These are phyloP conservation scores for Erigeron canadensis DNA, from an alignment of 129 eudicot species.

Conservation along the genomic window DNA sequence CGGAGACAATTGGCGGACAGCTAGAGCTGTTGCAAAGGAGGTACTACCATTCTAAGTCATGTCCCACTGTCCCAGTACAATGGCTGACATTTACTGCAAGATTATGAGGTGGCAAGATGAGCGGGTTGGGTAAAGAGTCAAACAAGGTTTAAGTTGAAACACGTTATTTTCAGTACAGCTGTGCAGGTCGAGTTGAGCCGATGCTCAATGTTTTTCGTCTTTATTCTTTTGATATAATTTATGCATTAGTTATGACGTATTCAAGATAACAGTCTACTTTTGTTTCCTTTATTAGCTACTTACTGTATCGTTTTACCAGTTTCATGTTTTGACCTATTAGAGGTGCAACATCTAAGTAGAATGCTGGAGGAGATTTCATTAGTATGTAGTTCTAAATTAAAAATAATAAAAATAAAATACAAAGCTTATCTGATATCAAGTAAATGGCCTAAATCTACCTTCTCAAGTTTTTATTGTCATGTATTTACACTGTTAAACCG, in stretches of 20 bases:
- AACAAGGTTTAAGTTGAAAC: neutral
- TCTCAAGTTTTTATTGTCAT: neutral
- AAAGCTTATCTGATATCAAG: no score
- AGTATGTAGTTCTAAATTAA: no score
- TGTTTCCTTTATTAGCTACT: no score
- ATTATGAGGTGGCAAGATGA: neutral
- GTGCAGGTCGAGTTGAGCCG: no score
- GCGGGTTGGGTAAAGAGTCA: neutral
- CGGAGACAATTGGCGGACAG: slow-evolving; percentile 98
- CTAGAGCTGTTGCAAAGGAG: slow-evolving; percentile 92
- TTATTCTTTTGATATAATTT: neutral
- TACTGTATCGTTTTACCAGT: no score
- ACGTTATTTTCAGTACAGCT: neutral
- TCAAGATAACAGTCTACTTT: neutral
- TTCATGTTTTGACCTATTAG: no score
- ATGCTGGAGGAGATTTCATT: no score
- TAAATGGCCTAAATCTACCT: neutral
- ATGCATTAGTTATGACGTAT: neutral
- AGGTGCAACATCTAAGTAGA: no score
- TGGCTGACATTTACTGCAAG: no score
- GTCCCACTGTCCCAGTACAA: no score
- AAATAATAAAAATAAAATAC: no score
- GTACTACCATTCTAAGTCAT: slow-evolving; percentile 28
- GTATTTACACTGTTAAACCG: neutral
- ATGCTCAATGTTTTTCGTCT: no score